Evolutionary conservation across 192 early-diverging fungal species (phyloP).

Genomic region (Spizellomyces punctatus): DNA sequence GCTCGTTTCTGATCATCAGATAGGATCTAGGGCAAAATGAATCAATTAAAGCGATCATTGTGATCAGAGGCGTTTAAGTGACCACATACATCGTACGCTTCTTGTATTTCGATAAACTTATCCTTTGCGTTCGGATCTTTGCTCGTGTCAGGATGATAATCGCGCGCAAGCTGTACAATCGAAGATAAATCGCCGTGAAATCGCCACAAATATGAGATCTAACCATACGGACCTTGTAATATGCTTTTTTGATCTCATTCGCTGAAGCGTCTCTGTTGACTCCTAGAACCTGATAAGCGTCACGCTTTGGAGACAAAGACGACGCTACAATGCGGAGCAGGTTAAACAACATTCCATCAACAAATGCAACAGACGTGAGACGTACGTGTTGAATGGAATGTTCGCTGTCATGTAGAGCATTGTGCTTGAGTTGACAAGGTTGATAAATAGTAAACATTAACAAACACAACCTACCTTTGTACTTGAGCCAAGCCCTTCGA

Average conservation of each 20-base stretch:
- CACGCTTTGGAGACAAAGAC: constrained; percentile 50
- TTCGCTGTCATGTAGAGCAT: no score
- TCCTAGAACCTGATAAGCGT: constrained; percentile 87
- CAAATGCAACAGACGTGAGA: no score
- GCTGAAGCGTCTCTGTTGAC: constrained; percentile 77
- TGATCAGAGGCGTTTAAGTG: neutral
- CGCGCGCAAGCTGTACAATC: constrained; percentile 78
- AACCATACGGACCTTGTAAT: constrained; percentile 72
- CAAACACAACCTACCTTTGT: no score
- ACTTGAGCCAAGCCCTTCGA: no score
- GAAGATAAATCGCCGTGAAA: neutral
- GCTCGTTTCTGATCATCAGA: constrained; percentile 90
- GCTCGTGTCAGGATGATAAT: constrained; percentile 98
- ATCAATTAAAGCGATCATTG: neutral
- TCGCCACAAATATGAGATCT: neutral
- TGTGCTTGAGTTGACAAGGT: no score
- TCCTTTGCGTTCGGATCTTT: constrained; percentile 89
- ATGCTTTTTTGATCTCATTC: constrained; percentile 94
- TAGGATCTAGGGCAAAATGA: constrained; percentile 58
- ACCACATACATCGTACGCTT: constrained; percentile 79
- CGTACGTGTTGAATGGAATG: no score
- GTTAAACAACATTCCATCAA: no score
- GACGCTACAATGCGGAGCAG: neutral
- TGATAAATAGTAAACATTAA: no score
- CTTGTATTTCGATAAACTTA: constrained; percentile 96